Conservation (phyloP, 2,329 filamentous ascomycete species). For the Alternaria viburni region DNA sequence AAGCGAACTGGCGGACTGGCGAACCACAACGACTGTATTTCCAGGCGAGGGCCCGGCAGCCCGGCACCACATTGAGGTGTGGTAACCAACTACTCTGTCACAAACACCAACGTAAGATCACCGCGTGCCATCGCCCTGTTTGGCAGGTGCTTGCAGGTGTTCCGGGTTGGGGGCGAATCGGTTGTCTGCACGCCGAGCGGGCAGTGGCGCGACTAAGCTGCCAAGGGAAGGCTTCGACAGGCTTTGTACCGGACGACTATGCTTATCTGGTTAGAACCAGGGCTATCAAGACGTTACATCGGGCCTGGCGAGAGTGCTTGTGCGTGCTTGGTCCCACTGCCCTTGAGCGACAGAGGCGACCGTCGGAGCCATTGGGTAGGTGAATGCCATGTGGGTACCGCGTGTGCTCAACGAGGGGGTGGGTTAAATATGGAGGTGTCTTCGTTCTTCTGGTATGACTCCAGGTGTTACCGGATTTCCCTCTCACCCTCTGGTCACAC, state of each 20-base stretch:
- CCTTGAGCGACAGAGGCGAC: slow-evolving; percentile 17
- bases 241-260: slow-evolving; percentile 26
- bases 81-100: slow-evolving; percentile 4
- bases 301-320: slow-evolving; percentile 31
- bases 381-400: slow-evolving; percentile 2
- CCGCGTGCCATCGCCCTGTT: slow-evolving; percentile 14
- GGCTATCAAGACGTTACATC: slow-evolving; percentile 43
- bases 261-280: slow-evolving; percentile 13
- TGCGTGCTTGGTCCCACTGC: slow-evolving; percentile 26
- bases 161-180: slow-evolving; percentile 9
- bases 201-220: slow-evolving; percentile 31
- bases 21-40: slow-evolving; percentile 6
- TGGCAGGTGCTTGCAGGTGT: slow-evolving; percentile 33
- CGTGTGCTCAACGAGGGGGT: slow-evolving; percentile 9
- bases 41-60: slow-evolving; percentile 9
- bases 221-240: slow-evolving; percentile 35
- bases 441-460: slow-evolving; percentile 9
- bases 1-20: neutral
- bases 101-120: slow-evolving; percentile 31
- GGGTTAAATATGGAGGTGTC: slow-evolving; percentile 36
- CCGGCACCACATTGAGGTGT: slow-evolving; percentile 11
- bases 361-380: slow-evolving; percentile 17
- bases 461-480: slow-evolving; percentile 16
- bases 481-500: slow-evolving; percentile 8
- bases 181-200: slow-evolving; percentile 6